Conservation (phyloP, 1,284 basidiomycete species). For the Cystobasidiaceae sp. region DNA sequence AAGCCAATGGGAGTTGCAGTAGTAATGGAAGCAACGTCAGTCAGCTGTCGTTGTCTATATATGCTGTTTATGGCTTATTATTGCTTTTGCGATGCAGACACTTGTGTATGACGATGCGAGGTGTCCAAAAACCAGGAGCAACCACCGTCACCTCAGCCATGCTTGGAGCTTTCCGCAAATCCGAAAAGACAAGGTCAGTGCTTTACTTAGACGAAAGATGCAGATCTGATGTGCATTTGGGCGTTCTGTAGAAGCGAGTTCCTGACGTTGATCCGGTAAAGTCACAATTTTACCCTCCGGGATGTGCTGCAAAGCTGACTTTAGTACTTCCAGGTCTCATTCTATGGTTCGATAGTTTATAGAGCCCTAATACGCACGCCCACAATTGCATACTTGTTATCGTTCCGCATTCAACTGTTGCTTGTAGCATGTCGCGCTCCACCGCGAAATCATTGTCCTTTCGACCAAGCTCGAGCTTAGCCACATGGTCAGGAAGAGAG, state of each 20-base stretch:
- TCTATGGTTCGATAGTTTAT: conserved; percentile 10
- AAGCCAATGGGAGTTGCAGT: conserved; percentile 97
- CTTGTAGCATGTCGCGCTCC: conserved; percentile 19
- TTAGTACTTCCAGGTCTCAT: background rate
- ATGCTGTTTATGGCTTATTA: too few relatives aligned
- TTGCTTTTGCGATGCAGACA: conserved; percentile 61
- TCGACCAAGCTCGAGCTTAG: too few relatives aligned
- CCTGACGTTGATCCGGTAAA: conserved; percentile 18
- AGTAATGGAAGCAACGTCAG: conserved; percentile 95
- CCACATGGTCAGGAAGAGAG: too few relatives aligned
- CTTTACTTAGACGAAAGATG: conserved; percentile 37
- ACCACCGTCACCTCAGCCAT: conserved; percentile 97
- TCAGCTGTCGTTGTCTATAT: conserved; percentile 36
- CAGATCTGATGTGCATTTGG: background rate
- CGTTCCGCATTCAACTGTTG: conserved; percentile 17
- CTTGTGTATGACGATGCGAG: conserved; percentile 99
- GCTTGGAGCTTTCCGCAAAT: conserved; percentile 94
- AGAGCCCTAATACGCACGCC: background rate
- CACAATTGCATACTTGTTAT: background rate
- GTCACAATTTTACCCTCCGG: too few relatives aligned
- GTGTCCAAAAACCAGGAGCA: conserved; percentile 96
- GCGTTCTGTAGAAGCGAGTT: conserved; percentile 5
- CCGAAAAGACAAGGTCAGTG: conserved; percentile 98
- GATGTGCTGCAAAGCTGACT: too few relatives aligned
- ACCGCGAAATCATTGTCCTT: too few relatives aligned